These are phyloP conservation scores for Mesembryanthemum crystallinum DNA, from an alignment of 148 eudicot species.

Conservation along the genomic window DNA sequence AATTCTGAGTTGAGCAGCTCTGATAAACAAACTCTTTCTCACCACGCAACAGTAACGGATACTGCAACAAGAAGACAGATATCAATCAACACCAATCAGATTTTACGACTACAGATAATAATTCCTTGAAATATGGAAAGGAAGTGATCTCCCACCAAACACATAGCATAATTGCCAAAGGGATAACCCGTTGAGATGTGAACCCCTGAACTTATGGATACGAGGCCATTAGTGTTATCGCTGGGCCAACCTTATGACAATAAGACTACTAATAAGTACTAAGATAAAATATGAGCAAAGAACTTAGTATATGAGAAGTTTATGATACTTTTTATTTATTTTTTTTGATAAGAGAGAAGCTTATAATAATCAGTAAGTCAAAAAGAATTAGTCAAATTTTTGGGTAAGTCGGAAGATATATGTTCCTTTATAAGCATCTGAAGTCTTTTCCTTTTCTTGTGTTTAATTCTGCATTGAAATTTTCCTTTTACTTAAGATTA, in stretches of 20 bases:
- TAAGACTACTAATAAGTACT: too few species aligned
- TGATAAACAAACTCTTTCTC: slow-evolving; percentile 80
- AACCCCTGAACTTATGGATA: background rate
- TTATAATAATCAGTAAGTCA: too few species aligned
- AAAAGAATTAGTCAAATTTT: background rate
- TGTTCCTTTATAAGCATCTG: too few species aligned
- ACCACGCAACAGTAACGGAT: slow-evolving; percentile 67
- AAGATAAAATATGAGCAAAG: background rate
- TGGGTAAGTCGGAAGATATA: background rate
- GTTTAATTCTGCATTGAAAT: too few species aligned
- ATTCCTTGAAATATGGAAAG: background rate
- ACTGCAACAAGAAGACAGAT: slow-evolving; percentile 43
- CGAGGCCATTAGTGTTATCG: background rate
- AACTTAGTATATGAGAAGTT: background rate
- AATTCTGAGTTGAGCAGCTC: slow-evolving; percentile 50
- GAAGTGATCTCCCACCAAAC: background rate
- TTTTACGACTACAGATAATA: too few species aligned
- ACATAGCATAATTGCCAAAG: background rate
- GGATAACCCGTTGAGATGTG: background rate
- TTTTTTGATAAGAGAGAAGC: too few species aligned
- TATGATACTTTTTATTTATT: too few species aligned
- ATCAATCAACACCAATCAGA: slow-evolving; percentile 5
- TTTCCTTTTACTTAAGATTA: too few species aligned
- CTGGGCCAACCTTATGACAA: background rate
- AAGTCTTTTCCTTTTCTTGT: too few species aligned